Base-by-base conservation (phyloP, 1,139 yeast species). In the Diutina catenulata region DNA sequence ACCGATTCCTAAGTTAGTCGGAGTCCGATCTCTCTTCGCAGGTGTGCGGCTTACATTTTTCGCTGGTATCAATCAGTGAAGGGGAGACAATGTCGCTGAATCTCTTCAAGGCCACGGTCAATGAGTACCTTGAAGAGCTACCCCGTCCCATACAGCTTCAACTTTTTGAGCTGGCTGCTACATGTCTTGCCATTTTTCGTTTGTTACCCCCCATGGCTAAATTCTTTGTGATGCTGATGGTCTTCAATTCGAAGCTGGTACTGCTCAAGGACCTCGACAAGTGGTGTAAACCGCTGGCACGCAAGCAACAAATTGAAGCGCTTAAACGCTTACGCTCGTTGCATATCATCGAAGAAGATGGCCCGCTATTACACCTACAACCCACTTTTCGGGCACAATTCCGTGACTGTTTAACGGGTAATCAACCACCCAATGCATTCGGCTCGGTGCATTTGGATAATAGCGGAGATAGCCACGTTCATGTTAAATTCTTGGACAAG, bases 171-270 rank as follows among this genome's bases (percentile, higher is more conserved):
- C 66, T 74, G 39, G 95, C 98, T 3, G 95, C 96, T 13, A 86
- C 98, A 41, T 88, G 97, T 53, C 64, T 91, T 38, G 94, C 98
- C 3, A 80, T 91, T 18, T 88, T 79, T 55, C 70, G 98, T 45
- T 65, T 91, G 43, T 66, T 93, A 23, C 95, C 98, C 0, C 79
- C 91, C 14, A 60, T 91, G 51, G 94, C 96, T 21, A 88, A 91
- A 55, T 81, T 86, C 57, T 79, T 81, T 49, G 76, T 91, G 39
- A 81, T 86, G 87, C 70, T 91, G 9, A 76, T 88, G 80, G 63
- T 93, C 14, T 91, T 86, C 58, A 74, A 79, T 48, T 93, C 84
- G 40, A 73, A 74, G 38, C 84, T 93, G 2, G 70, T 82, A 9
- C 70, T 80, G 3, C 58, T 78, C 27, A 63, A 74, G 29, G 87